Conservation (phyloP, 2,329 filamentous ascomycete species). For the Fusarium sp. region DNA sequence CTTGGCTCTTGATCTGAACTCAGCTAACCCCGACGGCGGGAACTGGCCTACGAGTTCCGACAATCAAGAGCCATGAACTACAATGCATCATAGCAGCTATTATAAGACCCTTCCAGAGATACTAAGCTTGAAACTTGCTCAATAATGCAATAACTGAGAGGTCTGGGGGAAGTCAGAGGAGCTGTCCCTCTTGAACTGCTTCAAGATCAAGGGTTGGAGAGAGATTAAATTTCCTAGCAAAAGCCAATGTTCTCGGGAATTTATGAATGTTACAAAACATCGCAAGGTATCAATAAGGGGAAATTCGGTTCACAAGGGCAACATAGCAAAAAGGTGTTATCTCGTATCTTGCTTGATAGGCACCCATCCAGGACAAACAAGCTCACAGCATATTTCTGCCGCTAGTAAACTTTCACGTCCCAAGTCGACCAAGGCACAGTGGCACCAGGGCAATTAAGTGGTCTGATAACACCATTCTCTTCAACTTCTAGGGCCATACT, state of each 20-base stretch:
- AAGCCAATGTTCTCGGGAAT: neutral
- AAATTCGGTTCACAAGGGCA: neutral
- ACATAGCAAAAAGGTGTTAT: neutral
- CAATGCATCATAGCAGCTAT: neutral
- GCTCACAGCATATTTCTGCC: neutral
- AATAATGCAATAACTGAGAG: neutral
- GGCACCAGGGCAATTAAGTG: neutral
- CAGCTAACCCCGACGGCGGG: neutral
- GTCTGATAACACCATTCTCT: slow-evolving; percentile 3
- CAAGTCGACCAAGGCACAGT: neutral
- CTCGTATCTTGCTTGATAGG: neutral
- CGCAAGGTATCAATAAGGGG: neutral
- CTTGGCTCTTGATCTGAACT: neutral
- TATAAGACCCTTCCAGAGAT: neutral
- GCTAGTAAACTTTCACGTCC: neutral
- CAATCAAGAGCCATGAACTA: neutral
- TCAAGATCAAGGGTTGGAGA: neutral
- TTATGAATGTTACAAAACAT: neutral
- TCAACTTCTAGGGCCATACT: neutral
- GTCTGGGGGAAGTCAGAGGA: neutral
- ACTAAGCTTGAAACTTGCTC: neutral
- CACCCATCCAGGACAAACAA: neutral
- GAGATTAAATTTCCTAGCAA: neutral
- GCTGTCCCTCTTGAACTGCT: neutral
- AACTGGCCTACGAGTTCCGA: neutral